Evolutionary conservation across 306 rosid species (phyloP).

Genomic region (Dicorynia guianensis): DNA sequence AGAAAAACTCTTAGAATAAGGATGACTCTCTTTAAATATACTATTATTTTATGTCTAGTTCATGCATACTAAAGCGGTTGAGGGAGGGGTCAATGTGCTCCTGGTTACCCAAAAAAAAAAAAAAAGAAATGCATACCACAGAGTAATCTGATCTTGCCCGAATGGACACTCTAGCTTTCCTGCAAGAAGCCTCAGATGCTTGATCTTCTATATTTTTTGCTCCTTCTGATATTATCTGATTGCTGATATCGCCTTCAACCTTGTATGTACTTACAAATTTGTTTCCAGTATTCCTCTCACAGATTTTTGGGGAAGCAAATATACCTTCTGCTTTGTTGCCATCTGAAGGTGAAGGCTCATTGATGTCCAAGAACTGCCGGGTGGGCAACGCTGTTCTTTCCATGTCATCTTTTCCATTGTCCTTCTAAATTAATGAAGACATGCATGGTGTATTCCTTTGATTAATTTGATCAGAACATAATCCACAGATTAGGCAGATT

Average conservation of each 20-base stretch:
- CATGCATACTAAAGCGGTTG: too few relatives aligned
- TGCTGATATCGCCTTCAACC: constrained; percentile 10
- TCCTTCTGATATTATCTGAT: constrained; percentile 11
- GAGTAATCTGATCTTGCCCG: constrained; percentile 47
- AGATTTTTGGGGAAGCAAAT: constrained; percentile 2
- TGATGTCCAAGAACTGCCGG: constrained; percentile 22
- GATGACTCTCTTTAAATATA: too few relatives aligned
- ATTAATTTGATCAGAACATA: not conserved
- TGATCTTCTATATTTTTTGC: constrained; percentile 32
- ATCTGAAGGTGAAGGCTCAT: constrained; percentile 9
- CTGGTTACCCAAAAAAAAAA: too few relatives aligned
- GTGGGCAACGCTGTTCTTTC: constrained; percentile 21
- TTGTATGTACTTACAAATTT: constrained; percentile 10
- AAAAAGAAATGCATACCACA: constrained; percentile 44
- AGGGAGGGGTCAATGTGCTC: too few relatives aligned
- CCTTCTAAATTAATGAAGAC: constrained; percentile 34
- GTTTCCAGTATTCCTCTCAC: not conserved
- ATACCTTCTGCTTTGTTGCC: not conserved
- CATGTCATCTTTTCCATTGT: constrained; percentile 17
- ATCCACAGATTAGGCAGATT: not conserved
- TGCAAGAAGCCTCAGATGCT: constrained; percentile 29
- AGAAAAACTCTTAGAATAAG: too few relatives aligned
- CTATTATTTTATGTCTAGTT: too few relatives aligned
- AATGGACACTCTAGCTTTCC: constrained; percentile 55
- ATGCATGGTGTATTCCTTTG: not conserved